These are phyloP conservation scores for Pestalotiopsis sp. DNA, from an alignment of 2,329 filamentous ascomycete species.

Conservation along the genomic window DNA sequence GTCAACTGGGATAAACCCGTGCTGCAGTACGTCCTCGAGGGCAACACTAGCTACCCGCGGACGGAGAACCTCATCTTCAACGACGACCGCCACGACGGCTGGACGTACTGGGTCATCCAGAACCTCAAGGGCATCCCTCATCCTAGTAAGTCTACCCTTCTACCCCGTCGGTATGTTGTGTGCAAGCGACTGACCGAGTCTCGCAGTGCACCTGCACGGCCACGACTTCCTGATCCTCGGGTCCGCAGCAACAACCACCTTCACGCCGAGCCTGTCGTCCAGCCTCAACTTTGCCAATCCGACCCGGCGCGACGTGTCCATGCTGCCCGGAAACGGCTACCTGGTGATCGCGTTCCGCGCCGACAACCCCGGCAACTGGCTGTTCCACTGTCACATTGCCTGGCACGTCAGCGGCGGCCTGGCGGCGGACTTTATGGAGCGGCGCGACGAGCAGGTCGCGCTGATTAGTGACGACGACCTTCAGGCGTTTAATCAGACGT, in stretches of 20 bases:
- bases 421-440: slow-evolving; percentile 50
- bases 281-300: slow-evolving; percentile 39
- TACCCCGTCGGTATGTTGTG: too few relatives aligned
- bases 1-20: slow-evolving; percentile 31
- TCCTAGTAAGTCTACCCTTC: slow-evolving; percentile 12
- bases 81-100: slow-evolving; percentile 17
- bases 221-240: slow-evolving; percentile 34
- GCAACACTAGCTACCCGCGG: slow-evolving; percentile 19
- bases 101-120: slow-evolving; percentile 26
- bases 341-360: slow-evolving; percentile 47
- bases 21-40: slow-evolving; percentile 25
- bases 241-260: background rate
- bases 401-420: slow-evolving; percentile 51
- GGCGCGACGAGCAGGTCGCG: slow-evolving; percentile 12
- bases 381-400: slow-evolving; percentile 50
- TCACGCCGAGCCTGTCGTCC: slow-evolving; percentile 14
- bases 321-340: slow-evolving; percentile 43
- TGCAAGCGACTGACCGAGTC: background rate
- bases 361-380: slow-evolving; percentile 50
- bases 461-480: slow-evolving; percentile 8
- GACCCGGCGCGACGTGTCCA: slow-evolving; percentile 45
- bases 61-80: slow-evolving; percentile 18
- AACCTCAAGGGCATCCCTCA: slow-evolving; percentile 18
- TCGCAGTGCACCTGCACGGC: slow-evolving; percentile 26
- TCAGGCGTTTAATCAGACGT: slow-evolving; percentile 9